Conservation (phyloP, 495 filamentous ascomycete genomes). For the Talaromyces nanjingensis region DNA sequence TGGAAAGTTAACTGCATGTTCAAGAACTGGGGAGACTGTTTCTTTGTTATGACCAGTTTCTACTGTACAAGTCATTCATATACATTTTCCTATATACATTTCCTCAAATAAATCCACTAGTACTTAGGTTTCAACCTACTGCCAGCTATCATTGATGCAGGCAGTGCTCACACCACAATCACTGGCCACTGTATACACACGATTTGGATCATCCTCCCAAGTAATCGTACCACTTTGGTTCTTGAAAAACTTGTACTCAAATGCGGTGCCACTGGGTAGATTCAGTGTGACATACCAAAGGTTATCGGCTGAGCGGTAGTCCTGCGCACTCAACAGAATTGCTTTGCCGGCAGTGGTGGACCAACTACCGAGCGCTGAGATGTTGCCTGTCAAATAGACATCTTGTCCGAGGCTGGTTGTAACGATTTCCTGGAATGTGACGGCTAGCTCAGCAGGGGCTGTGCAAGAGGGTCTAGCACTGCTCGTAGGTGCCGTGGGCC, state of each 20-base stretch:
- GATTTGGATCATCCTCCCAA: constrained; percentile 61
- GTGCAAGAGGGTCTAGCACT: constrained; percentile 3
- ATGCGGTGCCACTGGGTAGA: constrained; percentile 38
- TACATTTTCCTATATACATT: not conserved
- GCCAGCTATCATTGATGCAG: constrained; percentile 20
- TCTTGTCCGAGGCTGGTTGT: constrained; percentile 46
- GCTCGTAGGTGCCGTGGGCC: constrained; percentile 5
- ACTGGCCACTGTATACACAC: constrained; percentile 45
- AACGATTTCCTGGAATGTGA: constrained; percentile 44
- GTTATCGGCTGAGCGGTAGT: constrained; percentile 47
- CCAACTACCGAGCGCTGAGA: constrained; percentile 48
- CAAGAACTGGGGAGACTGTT: no score
- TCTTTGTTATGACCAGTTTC: no score
- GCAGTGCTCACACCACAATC: constrained; percentile 30
- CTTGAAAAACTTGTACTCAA: constrained; percentile 62
- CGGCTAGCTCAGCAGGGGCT: not conserved
- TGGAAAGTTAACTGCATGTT: no score
- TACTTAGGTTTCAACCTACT: not conserved
- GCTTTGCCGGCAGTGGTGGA: constrained; percentile 32
- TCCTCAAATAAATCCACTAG: not conserved
- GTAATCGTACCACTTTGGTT: constrained; percentile 42
- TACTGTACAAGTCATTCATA: not conserved
- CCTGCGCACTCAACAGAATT: constrained; percentile 40
- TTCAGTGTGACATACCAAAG: constrained; percentile 45
- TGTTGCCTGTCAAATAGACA: constrained; percentile 50